Evolutionary conservation across 306 rosid genomes (phyloP).

Genomic region (Leucaena leucocephala): DNA sequence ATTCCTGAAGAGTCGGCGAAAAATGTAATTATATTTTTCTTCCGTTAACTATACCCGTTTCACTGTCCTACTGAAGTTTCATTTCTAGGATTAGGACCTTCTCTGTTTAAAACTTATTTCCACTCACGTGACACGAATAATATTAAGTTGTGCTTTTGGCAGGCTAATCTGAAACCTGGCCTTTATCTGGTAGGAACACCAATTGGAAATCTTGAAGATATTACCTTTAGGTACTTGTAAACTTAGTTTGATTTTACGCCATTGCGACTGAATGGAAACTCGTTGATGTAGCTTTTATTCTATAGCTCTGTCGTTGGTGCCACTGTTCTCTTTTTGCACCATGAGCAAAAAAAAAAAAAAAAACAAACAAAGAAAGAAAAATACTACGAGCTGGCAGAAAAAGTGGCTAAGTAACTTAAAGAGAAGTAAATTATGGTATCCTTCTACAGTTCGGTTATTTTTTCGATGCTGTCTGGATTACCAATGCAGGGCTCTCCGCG

Average conservation of each 20-base stretch:
- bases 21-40: slow-evolving; percentile 43
- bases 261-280: background rate
- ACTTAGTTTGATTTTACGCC: background rate
- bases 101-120: background rate
- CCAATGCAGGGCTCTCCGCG: slow-evolving; percentile 74
- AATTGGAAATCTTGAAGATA: slow-evolving; percentile 75
- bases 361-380: too few relatives aligned
- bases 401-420: background rate
- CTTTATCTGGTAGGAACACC: slow-evolving; percentile 92
- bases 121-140: slow-evolving; percentile 25
- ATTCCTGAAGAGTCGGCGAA: slow-evolving; percentile 49
- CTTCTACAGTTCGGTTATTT: background rate
- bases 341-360: too few relatives aligned
- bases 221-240: slow-evolving; percentile 65
- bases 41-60: background rate
- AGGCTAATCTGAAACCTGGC: slow-evolving; percentile 71
- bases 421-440: background rate
- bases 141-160: slow-evolving; percentile 15
- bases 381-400: background rate
- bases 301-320: background rate
- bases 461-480: slow-evolving; percentile 2
- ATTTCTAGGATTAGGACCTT: background rate
- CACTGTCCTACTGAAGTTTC: background rate
- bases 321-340: background rate
- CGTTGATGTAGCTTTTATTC: background rate